These are phyloP conservation scores for Neurospora africana DNA, from an alignment of 495 filamentous ascomycete genomes.

Conservation along the genomic window DNA sequence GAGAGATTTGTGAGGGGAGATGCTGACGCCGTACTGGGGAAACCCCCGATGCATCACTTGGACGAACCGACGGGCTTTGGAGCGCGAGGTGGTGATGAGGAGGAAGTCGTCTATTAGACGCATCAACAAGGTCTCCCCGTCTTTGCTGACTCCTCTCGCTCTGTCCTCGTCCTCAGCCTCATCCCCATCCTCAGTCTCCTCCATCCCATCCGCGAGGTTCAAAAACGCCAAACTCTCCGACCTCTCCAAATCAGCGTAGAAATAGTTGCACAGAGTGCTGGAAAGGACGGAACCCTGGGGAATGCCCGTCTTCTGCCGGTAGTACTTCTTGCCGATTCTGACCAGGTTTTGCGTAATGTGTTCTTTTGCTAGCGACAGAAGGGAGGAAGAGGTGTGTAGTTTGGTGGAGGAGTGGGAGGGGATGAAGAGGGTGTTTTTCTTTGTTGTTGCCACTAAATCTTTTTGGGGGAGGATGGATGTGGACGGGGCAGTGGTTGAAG, in stretches of 20 bases:
- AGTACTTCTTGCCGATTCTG: slow-evolving; percentile 82
- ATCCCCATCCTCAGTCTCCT: background rate
- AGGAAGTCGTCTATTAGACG: slow-evolving; percentile 88
- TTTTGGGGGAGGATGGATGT: slow-evolving; percentile 13
- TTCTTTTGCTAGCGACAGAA: slow-evolving; percentile 61
- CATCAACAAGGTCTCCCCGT: slow-evolving; percentile 54
- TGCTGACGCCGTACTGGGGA: slow-evolving; percentile 65
- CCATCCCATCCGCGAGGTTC: too few relatives aligned
- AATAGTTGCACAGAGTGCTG: slow-evolving; percentile 80
- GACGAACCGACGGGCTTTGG: slow-evolving; percentile 60
- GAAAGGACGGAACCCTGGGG: slow-evolving; percentile 89
- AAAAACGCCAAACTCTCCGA: slow-evolving; percentile 49
- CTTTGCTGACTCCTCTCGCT: background rate
- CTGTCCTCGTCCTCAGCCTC: too few relatives aligned
- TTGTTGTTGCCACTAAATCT: slow-evolving; percentile 28
- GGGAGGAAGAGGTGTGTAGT: slow-evolving; percentile 39
- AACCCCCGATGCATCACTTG: slow-evolving; percentile 68
- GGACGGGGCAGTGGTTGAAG: background rate
- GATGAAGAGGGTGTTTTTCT: slow-evolving; percentile 65
- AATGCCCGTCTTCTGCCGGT: slow-evolving; percentile 78
- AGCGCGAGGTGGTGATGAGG: slow-evolving; percentile 60
- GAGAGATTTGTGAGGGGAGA: slow-evolving; percentile 72
- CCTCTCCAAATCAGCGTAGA: slow-evolving; percentile 78
- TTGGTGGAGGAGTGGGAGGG: slow-evolving; percentile 44
- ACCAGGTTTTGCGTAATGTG: slow-evolving; percentile 78